Percentiles rank a stretch among this genome's conserved stretches.
These are phyloP conservation scores for Glycine soja DNA, from an alignment of 306 rosid species.

Conservation along the genomic window DNA sequence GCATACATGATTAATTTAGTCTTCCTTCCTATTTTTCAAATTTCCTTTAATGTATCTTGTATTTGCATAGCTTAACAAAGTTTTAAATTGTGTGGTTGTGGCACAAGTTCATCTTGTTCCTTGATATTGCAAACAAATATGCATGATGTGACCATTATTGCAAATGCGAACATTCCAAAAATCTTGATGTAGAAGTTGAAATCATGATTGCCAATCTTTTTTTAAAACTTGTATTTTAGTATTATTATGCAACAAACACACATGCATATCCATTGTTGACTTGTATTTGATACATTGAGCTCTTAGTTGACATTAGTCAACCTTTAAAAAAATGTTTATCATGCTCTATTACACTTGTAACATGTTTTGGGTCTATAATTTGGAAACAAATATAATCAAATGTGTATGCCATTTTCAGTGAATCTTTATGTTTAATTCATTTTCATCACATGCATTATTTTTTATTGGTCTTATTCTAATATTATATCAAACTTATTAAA, in stretches of 20 bases:
- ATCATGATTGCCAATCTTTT: background rate
- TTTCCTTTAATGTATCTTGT: background rate
- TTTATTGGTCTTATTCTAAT: background rate
- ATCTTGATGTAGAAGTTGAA: background rate
- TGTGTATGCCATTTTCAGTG: too few relatives aligned
- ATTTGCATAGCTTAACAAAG: background rate
- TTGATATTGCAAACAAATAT: background rate
- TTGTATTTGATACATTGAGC: too few relatives aligned
- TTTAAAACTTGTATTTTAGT: too few relatives aligned
- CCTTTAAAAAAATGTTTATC: too few relatives aligned
- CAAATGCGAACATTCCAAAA: background rate
- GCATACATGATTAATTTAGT: slow-evolving; percentile 62
- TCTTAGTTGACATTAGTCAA: too few relatives aligned
- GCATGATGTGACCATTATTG: background rate
- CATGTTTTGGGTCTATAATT: too few relatives aligned
- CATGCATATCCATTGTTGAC: too few relatives aligned
- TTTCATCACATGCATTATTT: background rate
- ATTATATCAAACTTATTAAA: too few relatives aligned
- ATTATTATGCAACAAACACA: background rate
- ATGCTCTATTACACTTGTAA: too few relatives aligned
- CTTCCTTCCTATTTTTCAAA: background rate
- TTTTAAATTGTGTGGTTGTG: background rate
- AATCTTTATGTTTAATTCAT: background rate
- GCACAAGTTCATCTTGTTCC: too few relatives aligned
- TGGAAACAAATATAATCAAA: too few relatives aligned